Evolutionary conservation across 2,329 filamentous ascomycete genomes (phyloP).

Genomic region (Capronia americana): DNA sequence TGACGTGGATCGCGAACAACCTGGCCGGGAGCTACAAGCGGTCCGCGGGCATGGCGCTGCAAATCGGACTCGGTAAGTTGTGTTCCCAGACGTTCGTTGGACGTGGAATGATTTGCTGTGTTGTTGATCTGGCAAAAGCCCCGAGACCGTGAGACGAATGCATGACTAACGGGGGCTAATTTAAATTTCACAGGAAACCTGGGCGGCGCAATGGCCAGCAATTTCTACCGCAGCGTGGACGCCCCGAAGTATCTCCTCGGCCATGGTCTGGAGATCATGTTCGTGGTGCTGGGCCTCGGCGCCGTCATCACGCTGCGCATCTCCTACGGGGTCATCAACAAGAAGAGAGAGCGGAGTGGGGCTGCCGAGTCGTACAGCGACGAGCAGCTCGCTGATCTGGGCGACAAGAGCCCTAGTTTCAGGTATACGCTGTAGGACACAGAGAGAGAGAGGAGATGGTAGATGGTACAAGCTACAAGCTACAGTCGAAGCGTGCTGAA

Average conservation of each 20-base stretch:
- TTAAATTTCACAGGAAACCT: slow-evolving; percentile 50
- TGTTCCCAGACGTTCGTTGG: no score
- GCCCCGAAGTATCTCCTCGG: slow-evolving; percentile 59
- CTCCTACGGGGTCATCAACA: slow-evolving; percentile 65
- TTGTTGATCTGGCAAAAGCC: no score
- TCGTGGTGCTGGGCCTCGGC: slow-evolving; percentile 55
- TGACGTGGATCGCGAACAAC: slow-evolving; percentile 66
- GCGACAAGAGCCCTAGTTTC: slow-evolving; percentile 68
- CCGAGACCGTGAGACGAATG: no score
- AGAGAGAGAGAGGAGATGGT: no score
- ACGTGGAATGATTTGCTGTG: no score
- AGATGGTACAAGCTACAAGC: no score
- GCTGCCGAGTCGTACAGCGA: slow-evolving; percentile 50
- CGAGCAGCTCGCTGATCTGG: slow-evolving; percentile 63
- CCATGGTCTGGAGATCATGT: slow-evolving; percentile 59
- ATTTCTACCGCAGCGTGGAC: slow-evolving; percentile 68
- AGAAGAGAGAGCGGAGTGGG: slow-evolving; percentile 59
- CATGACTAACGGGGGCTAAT: no score
- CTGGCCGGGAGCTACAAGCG: slow-evolving; percentile 63
- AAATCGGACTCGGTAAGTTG: slow-evolving; percentile 41
- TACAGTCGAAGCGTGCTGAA: no score
- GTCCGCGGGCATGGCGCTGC: slow-evolving; percentile 68
- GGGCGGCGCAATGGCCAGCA: slow-evolving; percentile 68
- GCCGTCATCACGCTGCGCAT: slow-evolving; percentile 54
- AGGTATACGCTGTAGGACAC: slow-evolving; percentile 62